Percentiles rank a stretch among this genome's conserved stretches.
Evolutionary conservation across 2,329 filamentous ascomycete species (phyloP).

Genomic region (Chrysosporium queenslandicum): DNA sequence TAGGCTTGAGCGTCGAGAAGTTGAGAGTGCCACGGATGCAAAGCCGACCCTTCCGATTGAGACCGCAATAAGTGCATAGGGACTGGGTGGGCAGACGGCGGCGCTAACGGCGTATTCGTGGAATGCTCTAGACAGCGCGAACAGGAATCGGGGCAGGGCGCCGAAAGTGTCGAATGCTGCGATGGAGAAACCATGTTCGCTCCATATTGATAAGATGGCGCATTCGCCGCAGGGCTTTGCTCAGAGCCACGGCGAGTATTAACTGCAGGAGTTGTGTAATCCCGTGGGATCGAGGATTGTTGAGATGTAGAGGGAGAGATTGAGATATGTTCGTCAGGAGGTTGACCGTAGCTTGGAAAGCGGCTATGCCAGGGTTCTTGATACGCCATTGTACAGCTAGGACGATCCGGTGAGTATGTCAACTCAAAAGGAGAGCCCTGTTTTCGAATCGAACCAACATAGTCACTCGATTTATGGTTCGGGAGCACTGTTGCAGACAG

Average conservation of each 20-base stretch:
- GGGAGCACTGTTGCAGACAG: conserved; percentile 29
- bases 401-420: conserved; percentile 45
- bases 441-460: conserved; percentile 32
- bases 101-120: conserved; percentile 19
- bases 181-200: conserved; percentile 27
- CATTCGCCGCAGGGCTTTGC: conserved; percentile 28
- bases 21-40: conserved; percentile 35
- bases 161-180: conserved; percentile 28
- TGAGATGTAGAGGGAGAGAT: conserved; percentile 41
- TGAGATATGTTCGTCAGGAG: conserved; percentile 35
- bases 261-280: conserved; percentile 28
- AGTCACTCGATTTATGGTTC: conserved; percentile 35
- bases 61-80: conserved; percentile 33
- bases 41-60: conserved; percentile 29
- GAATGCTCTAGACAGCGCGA: conserved; percentile 27
- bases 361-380: conserved; percentile 44
- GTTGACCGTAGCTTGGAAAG: conserved; percentile 44
- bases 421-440: conserved; percentile 43
- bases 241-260: conserved; percentile 26
- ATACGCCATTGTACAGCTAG: conserved; percentile 36
- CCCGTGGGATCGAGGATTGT: conserved; percentile 33
- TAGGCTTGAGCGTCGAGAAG: conserved; percentile 29
- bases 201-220: conserved; percentile 26
- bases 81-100: conserved; percentile 29
- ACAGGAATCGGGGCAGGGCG: conserved; percentile 25